These are phyloP conservation scores for Coniochaeta sp. DNA, from an alignment of 2,329 filamentous ascomycete species.

Conservation along the genomic window DNA sequence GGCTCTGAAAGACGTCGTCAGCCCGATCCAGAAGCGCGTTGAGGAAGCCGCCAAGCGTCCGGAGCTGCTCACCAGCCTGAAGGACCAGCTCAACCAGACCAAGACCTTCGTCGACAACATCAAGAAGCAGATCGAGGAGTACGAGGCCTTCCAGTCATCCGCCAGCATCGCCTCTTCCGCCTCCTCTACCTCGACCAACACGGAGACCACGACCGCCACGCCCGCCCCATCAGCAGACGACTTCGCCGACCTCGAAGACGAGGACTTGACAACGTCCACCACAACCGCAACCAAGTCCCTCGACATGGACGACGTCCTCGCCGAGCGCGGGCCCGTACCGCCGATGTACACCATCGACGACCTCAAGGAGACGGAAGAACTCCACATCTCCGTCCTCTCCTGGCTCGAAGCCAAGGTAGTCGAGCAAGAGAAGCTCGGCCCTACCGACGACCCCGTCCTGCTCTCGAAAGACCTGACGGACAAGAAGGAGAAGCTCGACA, in stretches of 20 bases:
- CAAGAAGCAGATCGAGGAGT: conserved; percentile 61
- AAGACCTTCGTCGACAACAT: conserved; percentile 64
- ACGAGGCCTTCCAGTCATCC: conserved; percentile 54
- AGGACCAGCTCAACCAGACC: conserved; percentile 65
- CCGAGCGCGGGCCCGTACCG: conserved; percentile 47
- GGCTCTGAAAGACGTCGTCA: conserved; percentile 68
- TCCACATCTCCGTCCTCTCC: conserved; percentile 53
- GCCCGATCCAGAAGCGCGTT: conserved; percentile 68
- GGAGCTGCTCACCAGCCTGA: conserved; percentile 57
- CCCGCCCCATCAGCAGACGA: conserved; percentile 44
- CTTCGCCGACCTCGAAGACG: conserved; percentile 75
- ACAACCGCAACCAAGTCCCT: conserved; percentile 32
- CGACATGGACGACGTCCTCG: conserved; percentile 35
- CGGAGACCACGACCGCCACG: conserved; percentile 28
- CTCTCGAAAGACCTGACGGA: conserved; percentile 63
- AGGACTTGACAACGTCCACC: conserved; percentile 32
- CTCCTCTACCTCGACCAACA: conserved; percentile 26
- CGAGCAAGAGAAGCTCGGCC: conserved; percentile 62
- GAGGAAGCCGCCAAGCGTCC: conserved; percentile 68
- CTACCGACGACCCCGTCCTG: conserved; percentile 68
- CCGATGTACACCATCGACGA: conserved; percentile 69
- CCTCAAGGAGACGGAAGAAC: conserved; percentile 55
- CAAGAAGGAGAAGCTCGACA: conserved; percentile 65
- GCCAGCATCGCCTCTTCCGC: conserved; percentile 39
- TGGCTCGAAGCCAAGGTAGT: conserved; percentile 72